A percentile compares a stretch with the other conserved stretches of the same genome.
Conservation (phyloP, 352 stramenopile genomes). For the Blastocystis sp. region DNA sequence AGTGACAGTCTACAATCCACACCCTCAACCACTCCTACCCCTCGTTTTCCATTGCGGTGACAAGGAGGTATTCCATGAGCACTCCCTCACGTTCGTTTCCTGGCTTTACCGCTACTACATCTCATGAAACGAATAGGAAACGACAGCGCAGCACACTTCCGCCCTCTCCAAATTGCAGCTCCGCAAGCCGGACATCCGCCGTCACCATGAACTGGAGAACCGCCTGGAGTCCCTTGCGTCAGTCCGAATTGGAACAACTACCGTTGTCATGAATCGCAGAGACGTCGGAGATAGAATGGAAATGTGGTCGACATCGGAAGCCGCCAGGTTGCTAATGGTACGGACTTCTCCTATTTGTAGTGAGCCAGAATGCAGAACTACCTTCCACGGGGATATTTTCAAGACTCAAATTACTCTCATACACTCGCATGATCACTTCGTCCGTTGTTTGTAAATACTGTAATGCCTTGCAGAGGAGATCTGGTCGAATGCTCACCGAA, state of each 20-base stretch:
- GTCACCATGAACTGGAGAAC: conserved; percentile 17
- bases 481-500: not conserved
- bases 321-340: conserved; percentile 25
- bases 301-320: conserved; percentile 15
- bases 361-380: not conserved
- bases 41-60: not conserved
- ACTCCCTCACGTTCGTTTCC: conserved; percentile 3
- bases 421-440: conserved; percentile 18
- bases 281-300: conserved; percentile 13
- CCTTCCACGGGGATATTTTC: conserved; percentile 18
- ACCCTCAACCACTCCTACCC: not conserved
- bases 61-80: not conserved
- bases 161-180: conserved; percentile 22
- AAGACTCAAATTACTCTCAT: not conserved
- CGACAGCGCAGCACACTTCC: not conserved
- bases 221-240: not conserved
- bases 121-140: not conserved
- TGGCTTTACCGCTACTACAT: not conserved
- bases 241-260: not conserved
- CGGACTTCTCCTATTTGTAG: not conserved
- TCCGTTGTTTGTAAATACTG: conserved; percentile 35
- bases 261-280: conserved; percentile 29
- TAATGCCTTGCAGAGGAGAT: conserved; percentile 7
- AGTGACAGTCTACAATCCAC: not conserved
- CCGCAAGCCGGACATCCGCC: not conserved